Base-by-base conservation (phyloP, 129 eudicot genomes). In the Arctium minus region DNA sequence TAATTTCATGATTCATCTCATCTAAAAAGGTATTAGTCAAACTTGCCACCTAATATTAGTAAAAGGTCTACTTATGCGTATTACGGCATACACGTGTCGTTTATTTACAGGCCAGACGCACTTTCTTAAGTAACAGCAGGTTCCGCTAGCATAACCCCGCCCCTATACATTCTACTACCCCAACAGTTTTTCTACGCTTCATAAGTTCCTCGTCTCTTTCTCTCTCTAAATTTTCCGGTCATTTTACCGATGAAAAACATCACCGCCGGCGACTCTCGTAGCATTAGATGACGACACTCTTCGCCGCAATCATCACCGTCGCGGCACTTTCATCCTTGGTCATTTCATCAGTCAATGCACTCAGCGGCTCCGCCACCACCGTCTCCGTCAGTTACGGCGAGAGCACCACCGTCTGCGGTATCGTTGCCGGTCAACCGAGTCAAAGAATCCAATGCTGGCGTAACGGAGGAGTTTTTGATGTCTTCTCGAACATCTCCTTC, bases 381-480 rank as follows among this genome's bases (percentile, higher is more conserved):
- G 27, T 90, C 77, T 79, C 93, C 31, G 73, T 90, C 31, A 88
- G 74, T 85, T 81, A 80, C 74, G 83, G 84, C 72, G 37, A 13
- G 35, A 83, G 83, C 40, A 33, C 84, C 38, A 86, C 88, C 74
- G 76, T 90, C 80, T 90, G 93, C 5, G 91, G 93, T 38, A 88
- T 90, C 83, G 84, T 80, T 29, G 93, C 91, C 18, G 88, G 89
- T 81, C 85, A 89, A 75, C 83, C 88, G 11, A 80, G 86, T 37
- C 93, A 90, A 82, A 60, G 65, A 9, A 86, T 90, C 50, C 85
- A 81, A 79, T 90, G 93, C 74, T 90, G 88, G 81, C 76, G 73
- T 3, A 65, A 81, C 73, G 81, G 86, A 0, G 46, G 29, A 22
- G 82, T 76, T 8, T 74, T 86, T 22, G 42, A 86, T 8, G 79